Evolutionary conservation across 805 yeast species (phyloP).

Genomic region (Jamesozyma lodderae): DNA sequence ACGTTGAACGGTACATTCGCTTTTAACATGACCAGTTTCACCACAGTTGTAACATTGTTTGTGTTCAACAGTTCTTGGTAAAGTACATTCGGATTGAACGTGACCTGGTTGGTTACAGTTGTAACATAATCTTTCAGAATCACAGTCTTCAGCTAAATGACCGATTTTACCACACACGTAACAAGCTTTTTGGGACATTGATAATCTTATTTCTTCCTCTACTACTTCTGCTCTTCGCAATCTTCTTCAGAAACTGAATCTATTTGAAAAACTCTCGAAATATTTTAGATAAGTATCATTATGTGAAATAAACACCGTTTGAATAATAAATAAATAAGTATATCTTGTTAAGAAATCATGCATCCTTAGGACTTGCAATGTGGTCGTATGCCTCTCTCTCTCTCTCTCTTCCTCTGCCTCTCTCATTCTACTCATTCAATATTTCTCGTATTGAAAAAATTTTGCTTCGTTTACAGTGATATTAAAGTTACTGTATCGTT

Average conservation of each 20-base stretch:
- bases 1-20: slow-evolving; percentile 68
- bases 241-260: slow-evolving; percentile 1
- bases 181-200: slow-evolving; percentile 62
- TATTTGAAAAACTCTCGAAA: too few species aligned
- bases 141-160: slow-evolving; percentile 85
- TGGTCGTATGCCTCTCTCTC: too few species aligned
- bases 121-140: slow-evolving; percentile 81
- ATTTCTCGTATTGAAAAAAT: too few species aligned
- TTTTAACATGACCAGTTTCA: slow-evolving; percentile 78
- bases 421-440: too few species aligned
- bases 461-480: too few species aligned
- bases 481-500: too few species aligned
- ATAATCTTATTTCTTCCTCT: not conserved
- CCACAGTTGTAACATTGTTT: slow-evolving; percentile 94
- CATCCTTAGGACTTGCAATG: too few species aligned
- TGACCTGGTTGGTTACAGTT: slow-evolving; percentile 88
- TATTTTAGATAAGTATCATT: too few species aligned
- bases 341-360: too few species aligned
- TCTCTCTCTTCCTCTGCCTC: too few species aligned
- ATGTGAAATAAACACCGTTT: too few species aligned
- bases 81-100: slow-evolving; percentile 80
- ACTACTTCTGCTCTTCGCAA: not conserved
- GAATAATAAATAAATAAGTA: too few species aligned
- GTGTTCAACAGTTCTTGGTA: slow-evolving; percentile 74
- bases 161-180: slow-evolving; percentile 90